Base-by-base conservation (phyloP, 2,329 filamentous ascomycete genomes). In the Blastomyces emzantsi region DNA sequence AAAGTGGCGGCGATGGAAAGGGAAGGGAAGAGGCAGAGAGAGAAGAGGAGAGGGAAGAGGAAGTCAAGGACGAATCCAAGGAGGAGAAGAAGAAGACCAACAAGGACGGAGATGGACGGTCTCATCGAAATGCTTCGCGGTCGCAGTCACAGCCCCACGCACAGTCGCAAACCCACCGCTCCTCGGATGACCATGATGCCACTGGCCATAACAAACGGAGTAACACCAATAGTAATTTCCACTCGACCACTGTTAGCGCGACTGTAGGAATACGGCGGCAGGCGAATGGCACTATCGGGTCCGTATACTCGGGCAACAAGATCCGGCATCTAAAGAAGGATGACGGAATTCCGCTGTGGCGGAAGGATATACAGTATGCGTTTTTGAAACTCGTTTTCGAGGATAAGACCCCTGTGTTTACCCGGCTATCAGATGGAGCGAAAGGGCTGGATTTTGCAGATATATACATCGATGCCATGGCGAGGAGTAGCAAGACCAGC, bases 391-490 rank as follows among this genome's bases (percentile, higher is more conserved):
- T 82, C 36, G 85, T 87, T 67, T 87, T 87, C 71, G 82, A 86
- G 70, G 84, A 87, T 71, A 78, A 82, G 64, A 81, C 76, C 0
- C 72, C 74, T 2, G 92, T 92, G 72, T 99, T 99, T 75, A 96
- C 91, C 73, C 96, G 96, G 74, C 89, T 90, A 74, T 96, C 93
- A 75, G 92, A 96, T 69, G 84, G 84, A 64, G 87, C 88, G 71
- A 87, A 89, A 71, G 89, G 85, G 68, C 76, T 83, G 70, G 85
- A 83, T 8, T 99, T 99, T 75, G 92, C 94, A 66, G 92, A 97
- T 75, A 85, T 99, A 65, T 99, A 99, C 78, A 93, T 99, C 71
- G 94, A 97, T 77, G 93, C 94, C 65, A 97, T 99, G 93, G 92
- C 94, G 2, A 86, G 92, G 75, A 99, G 94, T 79, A 97, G 91